These are phyloP conservation scores for Taphrina confusa DNA, from an alignment of 1,139 yeast genomes.

Conservation along the genomic window DNA sequence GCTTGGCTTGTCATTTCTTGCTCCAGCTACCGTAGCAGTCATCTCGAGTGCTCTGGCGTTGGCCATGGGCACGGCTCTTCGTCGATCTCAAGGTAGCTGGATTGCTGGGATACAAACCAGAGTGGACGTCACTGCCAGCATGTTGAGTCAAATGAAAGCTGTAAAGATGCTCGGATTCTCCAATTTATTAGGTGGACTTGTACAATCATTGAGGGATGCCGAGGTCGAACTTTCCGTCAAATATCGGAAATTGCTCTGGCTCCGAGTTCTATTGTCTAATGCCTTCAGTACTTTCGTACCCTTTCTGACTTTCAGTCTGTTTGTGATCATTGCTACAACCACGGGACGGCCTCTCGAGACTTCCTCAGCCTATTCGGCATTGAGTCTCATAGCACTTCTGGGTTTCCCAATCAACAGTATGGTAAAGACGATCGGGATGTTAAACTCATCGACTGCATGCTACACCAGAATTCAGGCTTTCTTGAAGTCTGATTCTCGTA, in stretches of 20 bases:
- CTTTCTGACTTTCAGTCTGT: slow-evolving; percentile 64
- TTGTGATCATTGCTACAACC: slow-evolving; percentile 69
- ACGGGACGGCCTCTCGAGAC: slow-evolving; percentile 56
- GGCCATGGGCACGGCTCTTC: not conserved
- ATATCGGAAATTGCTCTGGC: slow-evolving; percentile 48
- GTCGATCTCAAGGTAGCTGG: not conserved
- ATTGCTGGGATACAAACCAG: slow-evolving; percentile 55
- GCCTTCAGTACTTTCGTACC: slow-evolving; percentile 64
- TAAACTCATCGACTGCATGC: slow-evolving; percentile 63
- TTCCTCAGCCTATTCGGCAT: slow-evolving; percentile 74
- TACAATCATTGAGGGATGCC: slow-evolving; percentile 52
- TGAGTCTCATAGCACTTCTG: slow-evolving; percentile 70
- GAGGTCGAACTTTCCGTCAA: slow-evolving; percentile 48
- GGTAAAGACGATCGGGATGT: slow-evolving; percentile 68
- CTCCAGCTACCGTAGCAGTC: slow-evolving; percentile 56
- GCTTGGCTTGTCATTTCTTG: slow-evolving; percentile 71
- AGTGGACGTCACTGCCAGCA: slow-evolving; percentile 63
- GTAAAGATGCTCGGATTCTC: slow-evolving; percentile 82
- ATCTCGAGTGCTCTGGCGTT: not conserved
- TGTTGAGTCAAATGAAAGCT: slow-evolving; percentile 63
- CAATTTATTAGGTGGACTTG: slow-evolving; percentile 55
- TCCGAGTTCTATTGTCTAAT: slow-evolving; percentile 59
- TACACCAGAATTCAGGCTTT: slow-evolving; percentile 56
- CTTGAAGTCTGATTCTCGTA: slow-evolving; percentile 43
- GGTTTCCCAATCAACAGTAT: slow-evolving; percentile 70